phyloP scores from a whole-genome alignment of 2,329 filamentous ascomycete genomes.

The Exophiala aquamarina region DNA sequence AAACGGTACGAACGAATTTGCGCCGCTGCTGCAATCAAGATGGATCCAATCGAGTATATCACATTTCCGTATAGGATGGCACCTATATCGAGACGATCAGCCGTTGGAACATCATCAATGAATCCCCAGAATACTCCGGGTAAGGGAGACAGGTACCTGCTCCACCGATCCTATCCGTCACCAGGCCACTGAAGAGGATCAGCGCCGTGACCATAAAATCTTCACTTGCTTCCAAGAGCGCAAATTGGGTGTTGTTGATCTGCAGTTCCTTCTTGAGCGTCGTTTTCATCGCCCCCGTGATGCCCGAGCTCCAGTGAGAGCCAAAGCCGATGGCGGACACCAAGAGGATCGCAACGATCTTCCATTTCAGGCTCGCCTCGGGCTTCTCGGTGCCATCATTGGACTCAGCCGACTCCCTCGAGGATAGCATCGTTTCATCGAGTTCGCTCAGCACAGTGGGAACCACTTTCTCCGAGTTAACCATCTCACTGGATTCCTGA shows the following conservation, averaged over 20 bases:
- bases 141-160: conserved; percentile 51
- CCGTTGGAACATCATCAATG: no score
- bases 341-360: not conserved
- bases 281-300: conserved; percentile 62
- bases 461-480: no score
- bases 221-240: conserved; percentile 60
- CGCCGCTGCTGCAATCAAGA: conserved; percentile 59
- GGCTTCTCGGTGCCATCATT: no score
- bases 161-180: conserved; percentile 61
- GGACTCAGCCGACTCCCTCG: no score
- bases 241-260: conserved; percentile 61
- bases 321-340: conserved; percentile 54
- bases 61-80: conserved; percentile 58
- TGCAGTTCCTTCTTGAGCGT: conserved; percentile 61
- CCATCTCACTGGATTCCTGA: no score
- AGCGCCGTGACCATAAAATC: conserved; percentile 62
- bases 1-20: conserved; percentile 58
- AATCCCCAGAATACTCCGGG: no score
- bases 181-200: conserved; percentile 54
- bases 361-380: no score
- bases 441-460: no score
- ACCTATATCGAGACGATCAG: no score
- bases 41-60: conserved; percentile 58
- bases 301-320: conserved; percentile 60
- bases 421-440: no score